A percentile compares a stretch with the other conserved stretches of the same genome.
phyloP scores from a whole-genome alignment of 345 rosid genomes.

The Combretum micranthum region DNA sequence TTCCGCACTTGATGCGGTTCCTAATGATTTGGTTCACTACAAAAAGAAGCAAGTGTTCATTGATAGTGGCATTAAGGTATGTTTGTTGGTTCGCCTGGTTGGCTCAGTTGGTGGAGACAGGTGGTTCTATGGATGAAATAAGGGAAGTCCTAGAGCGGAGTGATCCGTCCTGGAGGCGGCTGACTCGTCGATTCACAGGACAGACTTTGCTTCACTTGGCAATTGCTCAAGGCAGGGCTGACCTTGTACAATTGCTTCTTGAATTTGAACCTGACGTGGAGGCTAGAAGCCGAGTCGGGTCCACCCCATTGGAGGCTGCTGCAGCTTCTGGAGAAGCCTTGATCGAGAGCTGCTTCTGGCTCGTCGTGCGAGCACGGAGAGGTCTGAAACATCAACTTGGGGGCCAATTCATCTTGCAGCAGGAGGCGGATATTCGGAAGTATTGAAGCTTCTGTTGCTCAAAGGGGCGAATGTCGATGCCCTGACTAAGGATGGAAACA shows the following conservation, averaged over 20 bases:
- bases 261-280: constrained; percentile 50
- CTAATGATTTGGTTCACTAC: constrained; percentile 57
- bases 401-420: constrained; percentile 55
- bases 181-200: constrained; percentile 38
- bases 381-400: constrained; percentile 32
- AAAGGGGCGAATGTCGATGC: constrained; percentile 46
- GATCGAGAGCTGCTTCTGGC: constrained; percentile 51
- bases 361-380: constrained; percentile 37
- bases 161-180: constrained; percentile 41
- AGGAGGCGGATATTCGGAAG: constrained; percentile 37
- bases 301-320: constrained; percentile 47
- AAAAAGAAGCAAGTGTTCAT: constrained; percentile 57
- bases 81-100: constrained; percentile 52
- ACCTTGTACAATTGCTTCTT: constrained; percentile 52
- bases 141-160: constrained; percentile 50
- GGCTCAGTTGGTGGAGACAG: constrained; percentile 37
- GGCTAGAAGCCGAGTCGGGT: constrained; percentile 33
- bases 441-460: constrained; percentile 37
- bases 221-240: constrained; percentile 43
- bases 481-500: constrained; percentile 42
- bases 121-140: constrained; percentile 41
- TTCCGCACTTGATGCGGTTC: constrained; percentile 37
- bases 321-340: constrained; percentile 42
- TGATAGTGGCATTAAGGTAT: constrained; percentile 55
- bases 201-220: constrained; percentile 48